Evolutionary conservation across 176 grass and related monocot genomes (phyloP).

Genomic region (Melocanna baccifera): DNA sequence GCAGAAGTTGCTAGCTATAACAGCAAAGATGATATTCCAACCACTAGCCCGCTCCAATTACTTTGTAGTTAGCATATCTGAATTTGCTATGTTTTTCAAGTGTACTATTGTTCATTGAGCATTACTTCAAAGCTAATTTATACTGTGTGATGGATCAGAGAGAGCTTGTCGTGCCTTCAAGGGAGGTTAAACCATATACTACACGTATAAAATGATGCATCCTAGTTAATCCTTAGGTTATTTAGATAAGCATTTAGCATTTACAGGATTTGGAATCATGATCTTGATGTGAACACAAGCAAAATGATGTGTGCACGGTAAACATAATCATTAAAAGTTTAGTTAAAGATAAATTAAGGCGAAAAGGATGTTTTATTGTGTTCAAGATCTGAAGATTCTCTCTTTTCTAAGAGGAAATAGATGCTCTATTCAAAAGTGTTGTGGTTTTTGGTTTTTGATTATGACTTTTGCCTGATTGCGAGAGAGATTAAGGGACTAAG

Average conservation of each 20-base stretch:
- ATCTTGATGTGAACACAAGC: background rate
- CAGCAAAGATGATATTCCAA: background rate
- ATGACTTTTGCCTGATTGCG: too few relatives aligned
- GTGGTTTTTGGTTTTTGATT: too few relatives aligned
- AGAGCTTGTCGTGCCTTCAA: slow-evolving; percentile 6
- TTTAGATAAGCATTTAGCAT: background rate
- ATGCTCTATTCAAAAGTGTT: too few relatives aligned
- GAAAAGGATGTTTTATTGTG: background rate
- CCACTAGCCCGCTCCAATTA: background rate
- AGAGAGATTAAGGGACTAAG: too few relatives aligned
- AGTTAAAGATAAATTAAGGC: background rate
- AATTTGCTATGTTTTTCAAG: background rate
- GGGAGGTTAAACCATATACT: background rate
- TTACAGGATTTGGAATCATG: background rate
- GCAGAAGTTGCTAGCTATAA: background rate
- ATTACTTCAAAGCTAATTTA: background rate
- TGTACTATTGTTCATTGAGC: background rate
- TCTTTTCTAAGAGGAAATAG: background rate
- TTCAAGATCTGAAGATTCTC: background rate
- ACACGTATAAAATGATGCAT: background rate
- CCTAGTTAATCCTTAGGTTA: background rate
- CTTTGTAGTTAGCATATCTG: background rate
- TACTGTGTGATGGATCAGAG: background rate
- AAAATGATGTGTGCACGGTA: slow-evolving; percentile 19
- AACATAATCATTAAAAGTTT: background rate